phyloP scores from a whole-genome alignment of 345 rosid genomes.

The Syzygium aromaticum region DNA sequence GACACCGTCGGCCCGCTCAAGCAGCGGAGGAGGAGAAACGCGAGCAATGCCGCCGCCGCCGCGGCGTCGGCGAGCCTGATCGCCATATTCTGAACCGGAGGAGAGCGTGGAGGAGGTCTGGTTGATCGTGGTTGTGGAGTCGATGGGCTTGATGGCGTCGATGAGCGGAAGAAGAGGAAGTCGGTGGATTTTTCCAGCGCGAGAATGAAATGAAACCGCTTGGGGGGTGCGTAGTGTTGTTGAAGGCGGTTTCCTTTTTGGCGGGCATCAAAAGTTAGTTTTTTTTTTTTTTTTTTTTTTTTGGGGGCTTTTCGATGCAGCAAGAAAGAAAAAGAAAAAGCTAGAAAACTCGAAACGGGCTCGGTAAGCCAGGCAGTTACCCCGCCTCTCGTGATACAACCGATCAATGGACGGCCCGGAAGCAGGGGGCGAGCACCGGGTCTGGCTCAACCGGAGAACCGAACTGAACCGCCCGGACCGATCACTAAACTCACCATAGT shows the following conservation, averaged over 20 bases:
- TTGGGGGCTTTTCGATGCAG: neutral
- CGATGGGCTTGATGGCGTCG: neutral
- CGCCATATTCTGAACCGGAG: neutral
- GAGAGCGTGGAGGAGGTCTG: neutral
- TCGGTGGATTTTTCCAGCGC: neutral
- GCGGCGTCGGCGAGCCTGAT: neutral
- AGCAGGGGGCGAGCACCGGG: neutral
- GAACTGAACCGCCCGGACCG: neutral
- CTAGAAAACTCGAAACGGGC: neutral
- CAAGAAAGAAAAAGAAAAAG: neutral
- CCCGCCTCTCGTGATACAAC: neutral
- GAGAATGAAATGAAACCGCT: neutral
- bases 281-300: rapidly evolving
- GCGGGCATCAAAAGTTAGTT: neutral
- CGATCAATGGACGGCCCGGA: neutral
- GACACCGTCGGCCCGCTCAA: neutral
- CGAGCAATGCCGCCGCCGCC: neutral
- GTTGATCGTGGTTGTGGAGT: neutral
- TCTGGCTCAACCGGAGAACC: neutral
- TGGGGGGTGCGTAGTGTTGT: neutral
- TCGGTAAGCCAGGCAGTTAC: neutral
- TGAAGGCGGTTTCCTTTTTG: neutral
- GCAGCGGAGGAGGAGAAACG: neutral
- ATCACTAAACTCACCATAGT: neutral
- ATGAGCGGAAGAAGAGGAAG: neutral